phyloP scores from a whole-genome alignment of 495 filamentous ascomycete species.

The Margaritispora aquatica region DNA sequence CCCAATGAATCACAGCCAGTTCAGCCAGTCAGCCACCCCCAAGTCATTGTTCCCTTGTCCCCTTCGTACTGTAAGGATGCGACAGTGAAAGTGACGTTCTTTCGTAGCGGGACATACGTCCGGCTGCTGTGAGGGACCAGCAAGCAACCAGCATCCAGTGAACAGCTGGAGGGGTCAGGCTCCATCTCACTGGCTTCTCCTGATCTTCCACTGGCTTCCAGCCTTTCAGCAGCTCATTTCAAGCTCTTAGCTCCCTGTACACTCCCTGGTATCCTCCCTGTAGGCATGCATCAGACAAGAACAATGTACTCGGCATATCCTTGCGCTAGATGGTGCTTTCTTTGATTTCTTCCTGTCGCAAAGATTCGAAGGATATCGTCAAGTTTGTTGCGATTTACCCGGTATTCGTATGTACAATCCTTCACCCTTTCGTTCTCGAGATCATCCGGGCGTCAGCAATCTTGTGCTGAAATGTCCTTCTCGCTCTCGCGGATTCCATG shows the following conservation, averaged over 20 bases:
- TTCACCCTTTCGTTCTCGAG: not conserved
- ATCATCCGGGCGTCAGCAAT: not conserved
- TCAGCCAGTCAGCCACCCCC: no score
- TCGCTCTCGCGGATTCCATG: not conserved
- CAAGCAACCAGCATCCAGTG: no score
- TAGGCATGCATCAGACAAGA: not conserved
- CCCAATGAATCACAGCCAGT: not conserved
- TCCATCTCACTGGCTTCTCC: not conserved
- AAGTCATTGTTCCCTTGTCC: no score
- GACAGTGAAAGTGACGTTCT: not conserved
- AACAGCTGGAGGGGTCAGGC: not conserved
- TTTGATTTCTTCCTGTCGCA: not conserved
- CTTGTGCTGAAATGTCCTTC: not conserved
- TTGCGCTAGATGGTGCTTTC: not conserved
- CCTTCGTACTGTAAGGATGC: no score
- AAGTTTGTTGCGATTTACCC: not conserved
- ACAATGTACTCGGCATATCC: not conserved
- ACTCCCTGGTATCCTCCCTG: no score
- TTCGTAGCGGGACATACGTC: not conserved
- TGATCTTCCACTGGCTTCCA: not conserved
- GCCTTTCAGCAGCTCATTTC: no score
- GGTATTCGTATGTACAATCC: not conserved
- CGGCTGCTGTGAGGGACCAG: not conserved
- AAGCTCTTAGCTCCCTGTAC: not conserved
- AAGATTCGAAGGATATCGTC: not conserved